phyloP scores from a whole-genome alignment of 2,329 filamentous ascomycete genomes.

The Fusarium oligoseptatum region DNA sequence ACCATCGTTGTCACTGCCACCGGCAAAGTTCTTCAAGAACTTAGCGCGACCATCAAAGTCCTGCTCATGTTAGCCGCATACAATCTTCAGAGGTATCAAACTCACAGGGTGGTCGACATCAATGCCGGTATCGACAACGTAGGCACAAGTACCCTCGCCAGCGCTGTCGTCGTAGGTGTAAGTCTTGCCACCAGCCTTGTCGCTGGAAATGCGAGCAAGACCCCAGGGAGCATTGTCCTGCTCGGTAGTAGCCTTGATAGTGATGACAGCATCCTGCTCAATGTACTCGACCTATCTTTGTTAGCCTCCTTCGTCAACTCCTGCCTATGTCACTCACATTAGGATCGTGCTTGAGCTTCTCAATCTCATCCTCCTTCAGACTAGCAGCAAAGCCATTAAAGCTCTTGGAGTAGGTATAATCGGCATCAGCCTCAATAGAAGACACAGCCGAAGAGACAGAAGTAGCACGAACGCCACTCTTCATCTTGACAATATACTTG shows the following conservation, averaged over 20 bases:
- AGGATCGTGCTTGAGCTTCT: constrained; percentile 45
- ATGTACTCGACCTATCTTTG: constrained; percentile 53
- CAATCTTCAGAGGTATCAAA: neutral
- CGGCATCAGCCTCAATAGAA: constrained; percentile 49
- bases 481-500: constrained; percentile 57
- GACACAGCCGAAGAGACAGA: constrained; percentile 45
- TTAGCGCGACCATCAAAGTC: constrained; percentile 54
- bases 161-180: constrained; percentile 58
- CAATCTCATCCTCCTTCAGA: constrained; percentile 45
- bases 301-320: neutral
- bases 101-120: constrained; percentile 54
- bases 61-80: constrained; percentile 5
- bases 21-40: constrained; percentile 47
- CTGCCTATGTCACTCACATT: constrained; percentile 27
- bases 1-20: constrained; percentile 44
- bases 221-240: constrained; percentile 57
- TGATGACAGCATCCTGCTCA: constrained; percentile 55
- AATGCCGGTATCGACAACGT: constrained; percentile 63
- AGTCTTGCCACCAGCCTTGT: constrained; percentile 43
- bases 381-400: constrained; percentile 48
- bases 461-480: constrained; percentile 34
- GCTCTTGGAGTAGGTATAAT: constrained; percentile 45
- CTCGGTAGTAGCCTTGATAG: constrained; percentile 42
- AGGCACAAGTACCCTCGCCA: constrained; percentile 58
- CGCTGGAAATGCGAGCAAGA: constrained; percentile 55